phyloP scores from a whole-genome alignment of 2,329 filamentous ascomycete genomes.

The Malbranchea cinnamomea region DNA sequence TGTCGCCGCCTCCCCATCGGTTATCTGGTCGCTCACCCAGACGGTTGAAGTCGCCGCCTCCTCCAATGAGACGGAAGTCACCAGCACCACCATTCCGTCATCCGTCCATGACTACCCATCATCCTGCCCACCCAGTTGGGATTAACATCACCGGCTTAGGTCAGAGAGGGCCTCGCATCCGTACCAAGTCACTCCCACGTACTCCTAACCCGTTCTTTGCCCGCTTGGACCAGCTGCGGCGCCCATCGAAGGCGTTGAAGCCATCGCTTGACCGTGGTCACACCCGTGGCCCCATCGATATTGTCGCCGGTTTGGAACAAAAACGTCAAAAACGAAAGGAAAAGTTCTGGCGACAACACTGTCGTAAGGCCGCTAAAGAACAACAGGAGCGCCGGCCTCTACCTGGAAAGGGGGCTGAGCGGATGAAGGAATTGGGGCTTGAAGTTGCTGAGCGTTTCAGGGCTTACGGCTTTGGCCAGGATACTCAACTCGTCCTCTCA shows the following conservation, averaged over 20 bases:
- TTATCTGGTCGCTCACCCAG: constrained; percentile 59
- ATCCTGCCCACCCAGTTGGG: constrained; percentile 32
- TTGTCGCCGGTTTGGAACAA: constrained; percentile 87
- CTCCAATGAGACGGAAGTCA: constrained; percentile 37
- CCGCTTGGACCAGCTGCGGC: constrained; percentile 16
- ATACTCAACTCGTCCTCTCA: constrained; percentile 54
- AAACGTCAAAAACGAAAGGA: constrained; percentile 87
- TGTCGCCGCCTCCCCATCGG: constrained; percentile 33
- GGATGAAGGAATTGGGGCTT: constrained; percentile 84
- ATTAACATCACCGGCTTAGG: constrained; percentile 39
- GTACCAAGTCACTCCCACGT: constrained; percentile 77
- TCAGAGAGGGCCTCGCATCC: constrained; percentile 51
- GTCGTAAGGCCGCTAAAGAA: constrained; percentile 60
- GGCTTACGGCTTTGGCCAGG: constrained; percentile 41
- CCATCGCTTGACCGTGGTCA: constrained; percentile 29
- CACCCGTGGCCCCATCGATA: constrained; percentile 87
- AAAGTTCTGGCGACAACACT: constrained; percentile 81
- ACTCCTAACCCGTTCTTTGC: constrained; percentile 54
- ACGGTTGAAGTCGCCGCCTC: constrained; percentile 55
- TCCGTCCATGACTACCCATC: constrained; percentile 24
- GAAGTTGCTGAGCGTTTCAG: constrained; percentile 72
- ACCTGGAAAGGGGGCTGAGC: constrained; percentile 76
- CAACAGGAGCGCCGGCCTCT: constrained; percentile 49
- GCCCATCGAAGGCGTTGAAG: constrained; percentile 1
- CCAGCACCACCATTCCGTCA: constrained; percentile 34